Percentiles rank a stretch among this genome's conserved stretches.
phyloP scores from a whole-genome alignment of 169 alveolate species.

The Plasmodium coatneyi region DNA sequence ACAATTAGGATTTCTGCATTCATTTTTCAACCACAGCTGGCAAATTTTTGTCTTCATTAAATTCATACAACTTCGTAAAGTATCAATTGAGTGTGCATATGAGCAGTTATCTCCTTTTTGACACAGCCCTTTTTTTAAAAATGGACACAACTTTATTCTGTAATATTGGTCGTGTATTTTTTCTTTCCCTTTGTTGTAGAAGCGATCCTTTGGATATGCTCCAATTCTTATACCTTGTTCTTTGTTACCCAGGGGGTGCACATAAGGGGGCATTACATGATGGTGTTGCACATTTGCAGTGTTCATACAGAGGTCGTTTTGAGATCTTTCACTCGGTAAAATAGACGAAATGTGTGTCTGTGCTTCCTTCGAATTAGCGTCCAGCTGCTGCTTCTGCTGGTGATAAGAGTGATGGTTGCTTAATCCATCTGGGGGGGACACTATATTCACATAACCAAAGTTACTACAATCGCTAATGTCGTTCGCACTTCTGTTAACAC shows the following conservation, averaged over 20 bases:
- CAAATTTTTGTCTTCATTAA: slow-evolving; percentile 78
- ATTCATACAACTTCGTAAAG: slow-evolving; percentile 19
- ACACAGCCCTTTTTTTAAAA: slow-evolving; percentile 49
- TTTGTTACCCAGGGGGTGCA: background rate
- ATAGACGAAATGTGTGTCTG: background rate
- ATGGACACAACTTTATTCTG: slow-evolving; percentile 59
- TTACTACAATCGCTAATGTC: background rate
- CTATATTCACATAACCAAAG: background rate
- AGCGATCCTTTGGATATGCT: background rate
- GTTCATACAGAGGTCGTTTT: background rate
- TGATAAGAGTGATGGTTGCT: background rate
- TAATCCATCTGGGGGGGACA: background rate
- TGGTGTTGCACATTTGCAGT: background rate
- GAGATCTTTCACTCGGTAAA: background rate
- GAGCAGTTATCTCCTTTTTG: slow-evolving; percentile 62
- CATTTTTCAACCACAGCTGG: slow-evolving; percentile 82
- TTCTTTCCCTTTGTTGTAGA: background rate
- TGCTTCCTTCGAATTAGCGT: background rate
- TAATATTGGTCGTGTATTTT: slow-evolving; percentile 27
- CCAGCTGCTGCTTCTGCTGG: background rate
- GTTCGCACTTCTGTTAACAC: background rate
- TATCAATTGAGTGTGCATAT: slow-evolving; percentile 40
- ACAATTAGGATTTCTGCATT: slow-evolving; percentile 80
- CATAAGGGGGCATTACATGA: background rate
- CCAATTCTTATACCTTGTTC: background rate